A percentile compares a stretch with the other conserved stretches of the same genome.
Conservation (phyloP, 129 eudicot species). For the Tagetes erecta region DNA sequence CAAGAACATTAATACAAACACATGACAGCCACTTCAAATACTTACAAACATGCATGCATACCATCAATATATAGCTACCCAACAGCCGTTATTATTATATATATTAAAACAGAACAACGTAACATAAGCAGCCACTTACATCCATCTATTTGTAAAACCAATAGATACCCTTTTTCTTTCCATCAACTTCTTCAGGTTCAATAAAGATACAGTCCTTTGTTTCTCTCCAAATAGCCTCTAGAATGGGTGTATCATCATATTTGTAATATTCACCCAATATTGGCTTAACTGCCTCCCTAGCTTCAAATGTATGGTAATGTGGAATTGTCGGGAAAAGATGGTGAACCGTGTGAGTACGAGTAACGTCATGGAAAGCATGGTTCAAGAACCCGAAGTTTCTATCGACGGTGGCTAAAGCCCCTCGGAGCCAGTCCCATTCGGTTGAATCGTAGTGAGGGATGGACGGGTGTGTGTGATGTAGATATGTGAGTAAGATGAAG, state of each 20-base stretch:
- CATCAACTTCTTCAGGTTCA: conserved; percentile 29
- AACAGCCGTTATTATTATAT: neutral
- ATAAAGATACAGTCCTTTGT: conserved; percentile 42
- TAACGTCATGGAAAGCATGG: conserved; percentile 33
- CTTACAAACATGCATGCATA: conserved; percentile 16
- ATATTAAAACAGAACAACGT: neutral
- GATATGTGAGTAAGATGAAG: conserved; percentile 31
- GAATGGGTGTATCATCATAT: conserved; percentile 27
- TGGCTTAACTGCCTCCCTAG: conserved; percentile 34
- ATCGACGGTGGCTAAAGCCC: conserved; percentile 40
- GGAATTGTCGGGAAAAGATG: conserved; percentile 41
- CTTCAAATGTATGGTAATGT: conserved; percentile 38
- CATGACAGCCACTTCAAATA: neutral
- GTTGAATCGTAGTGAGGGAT: conserved; percentile 38
- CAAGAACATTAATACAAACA: conserved; percentile 6
- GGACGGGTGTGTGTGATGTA: conserved; percentile 39
- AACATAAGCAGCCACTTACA: neutral
- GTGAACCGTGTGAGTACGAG: conserved; percentile 36
- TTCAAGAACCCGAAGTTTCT: conserved; percentile 37
- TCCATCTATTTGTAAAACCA: conserved; percentile 33
- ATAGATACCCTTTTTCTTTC: conserved; percentile 33
- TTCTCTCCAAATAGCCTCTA: conserved; percentile 38
- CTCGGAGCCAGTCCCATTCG: conserved; percentile 44
- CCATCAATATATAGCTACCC: neutral
- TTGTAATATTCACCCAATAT: conserved; percentile 36